Evolutionary conservation across 2,329 filamentous ascomycete species (phyloP), one percentile per base, ranked within the genome.

Genomic region (Talaromyces sp.): DNA sequence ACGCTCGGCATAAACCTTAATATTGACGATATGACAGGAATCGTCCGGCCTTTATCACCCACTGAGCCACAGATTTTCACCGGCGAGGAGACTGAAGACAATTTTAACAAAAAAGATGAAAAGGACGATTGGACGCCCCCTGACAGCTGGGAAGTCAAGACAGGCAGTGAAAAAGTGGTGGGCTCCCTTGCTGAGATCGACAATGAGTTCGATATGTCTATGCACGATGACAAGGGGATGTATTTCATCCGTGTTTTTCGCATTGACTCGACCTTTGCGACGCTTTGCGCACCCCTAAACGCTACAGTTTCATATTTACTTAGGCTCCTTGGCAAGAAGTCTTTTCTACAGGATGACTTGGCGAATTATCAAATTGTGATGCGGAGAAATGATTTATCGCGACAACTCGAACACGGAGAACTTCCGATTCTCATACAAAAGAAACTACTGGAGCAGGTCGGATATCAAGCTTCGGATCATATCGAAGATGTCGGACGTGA

Each of bases 191-290:
- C 74, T n/a, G 49, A 52, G 26, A 2, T 24, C 9, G 55, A 61
- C 27, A 87, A 91, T 66, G 89, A 91, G 58, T 89, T 83, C 29
- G 87, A 85, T 53, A 81, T 85, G 7, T 84, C 85, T 55, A 84
- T 87, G 2, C 89, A 93, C 59, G 89, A 93, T 72, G 90, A 91
- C 70, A 82, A 85, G 31, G 82, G 84, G 17, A 86, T 89, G 32
- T 97, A 93, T 74, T 98, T 93, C 73, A 95, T 99, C 71, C 91
- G 95, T 35, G 91, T 99, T 41, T 99, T 99, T 79, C 88, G 93
- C 62, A 89, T 89, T 9, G 93, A 99, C 72, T 91, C 89, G 27
- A 97, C 95, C 0, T 99, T 98, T 77, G 91, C 92, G 7, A 97
- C 95, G 0, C 83, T 99, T 55, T 93, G 92, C 31, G 88, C 93